Conservation (phyloP, 2,329 filamentous ascomycete genomes). For the Coleophoma crateriformis region DNA sequence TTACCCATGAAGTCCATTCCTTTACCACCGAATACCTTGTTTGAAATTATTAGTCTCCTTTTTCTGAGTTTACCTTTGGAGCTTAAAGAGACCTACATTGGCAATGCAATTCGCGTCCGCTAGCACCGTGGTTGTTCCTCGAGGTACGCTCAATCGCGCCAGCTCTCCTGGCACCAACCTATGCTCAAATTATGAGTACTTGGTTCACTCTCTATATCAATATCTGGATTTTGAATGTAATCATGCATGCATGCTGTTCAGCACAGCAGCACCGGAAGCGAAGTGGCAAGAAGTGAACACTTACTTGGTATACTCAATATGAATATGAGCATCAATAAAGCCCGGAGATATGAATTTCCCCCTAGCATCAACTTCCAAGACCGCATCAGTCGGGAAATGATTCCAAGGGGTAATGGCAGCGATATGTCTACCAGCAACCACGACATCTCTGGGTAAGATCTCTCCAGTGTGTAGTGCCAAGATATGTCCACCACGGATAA, state of each 20-base stretch:
- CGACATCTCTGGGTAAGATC: slow-evolving; percentile 14
- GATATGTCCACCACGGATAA: slow-evolving; percentile 14
- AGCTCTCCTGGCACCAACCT: slow-evolving; percentile 12
- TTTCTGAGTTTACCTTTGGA: background rate
- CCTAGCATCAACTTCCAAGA: slow-evolving; percentile 10
- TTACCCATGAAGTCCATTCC: slow-evolving; percentile 20
- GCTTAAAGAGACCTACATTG: slow-evolving; percentile 9
- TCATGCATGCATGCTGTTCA: too few relatives aligned
- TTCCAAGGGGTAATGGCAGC: slow-evolving; percentile 17
- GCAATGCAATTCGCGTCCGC: slow-evolving; percentile 20
- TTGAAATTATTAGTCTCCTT: background rate
- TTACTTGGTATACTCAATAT: slow-evolving; percentile 17
- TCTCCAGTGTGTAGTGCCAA: slow-evolving; percentile 15
- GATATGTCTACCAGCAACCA: slow-evolving; percentile 16
- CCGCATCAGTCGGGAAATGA: slow-evolving; percentile 8
- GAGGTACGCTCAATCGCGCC: slow-evolving; percentile 14
- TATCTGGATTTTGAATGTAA: too few relatives aligned
- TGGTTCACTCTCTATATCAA: too few relatives aligned
- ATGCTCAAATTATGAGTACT: too few relatives aligned
- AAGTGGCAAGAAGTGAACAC: too few relatives aligned
- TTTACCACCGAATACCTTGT: slow-evolving; percentile 8
- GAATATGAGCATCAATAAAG: slow-evolving; percentile 19
- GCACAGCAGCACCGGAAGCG: too few relatives aligned
- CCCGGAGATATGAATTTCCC: slow-evolving; percentile 15
- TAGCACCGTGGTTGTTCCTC: slow-evolving; percentile 17